A percentile compares a stretch with the other conserved stretches of the same genome.
phyloP scores from a whole-genome alignment of 495 filamentous ascomycete genomes.

The Amniculicola lignicola region DNA sequence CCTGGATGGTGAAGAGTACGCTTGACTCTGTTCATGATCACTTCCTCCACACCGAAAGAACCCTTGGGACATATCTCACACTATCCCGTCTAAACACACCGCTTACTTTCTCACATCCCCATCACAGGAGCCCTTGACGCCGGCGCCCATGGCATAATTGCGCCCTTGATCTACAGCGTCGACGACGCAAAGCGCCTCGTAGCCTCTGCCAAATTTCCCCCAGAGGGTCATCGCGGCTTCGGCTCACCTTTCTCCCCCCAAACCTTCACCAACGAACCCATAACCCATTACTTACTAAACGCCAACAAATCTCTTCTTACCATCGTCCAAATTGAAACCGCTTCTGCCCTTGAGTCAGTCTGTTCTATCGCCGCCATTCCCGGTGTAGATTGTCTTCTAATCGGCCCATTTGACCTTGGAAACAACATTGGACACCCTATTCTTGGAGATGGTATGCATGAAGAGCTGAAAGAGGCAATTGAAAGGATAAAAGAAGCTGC shows the following conservation, averaged over 20 bases:
- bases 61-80: too few relatives aligned
- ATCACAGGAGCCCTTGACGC: constrained; percentile 41
- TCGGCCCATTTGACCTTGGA: constrained; percentile 76
- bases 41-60: too few relatives aligned
- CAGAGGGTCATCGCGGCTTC: constrained; percentile 40
- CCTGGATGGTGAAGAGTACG: constrained; percentile 46
- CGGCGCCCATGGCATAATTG: constrained; percentile 45
- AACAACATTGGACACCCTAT: constrained; percentile 75
- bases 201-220: constrained; percentile 43
- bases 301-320: constrained; percentile 69
- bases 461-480: constrained; percentile 66
- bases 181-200: constrained; percentile 41
- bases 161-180: constrained; percentile 41
- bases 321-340: constrained; percentile 81
- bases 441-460: constrained; percentile 56
- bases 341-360: constrained; percentile 61
- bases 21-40: background rate
- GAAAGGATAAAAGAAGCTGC: constrained; percentile 60
- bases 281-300: constrained; percentile 67
- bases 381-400: constrained; percentile 71
- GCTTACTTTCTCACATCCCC: background rate
- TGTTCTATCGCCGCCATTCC: constrained; percentile 68
- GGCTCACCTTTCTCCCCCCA: constrained; percentile 53
- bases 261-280: constrained; percentile 50
- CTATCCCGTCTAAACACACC: too few relatives aligned